Evolutionary conservation across 1,284 basidiomycete genomes (phyloP).

Genomic region (Exobasidium cylindrosporum): DNA sequence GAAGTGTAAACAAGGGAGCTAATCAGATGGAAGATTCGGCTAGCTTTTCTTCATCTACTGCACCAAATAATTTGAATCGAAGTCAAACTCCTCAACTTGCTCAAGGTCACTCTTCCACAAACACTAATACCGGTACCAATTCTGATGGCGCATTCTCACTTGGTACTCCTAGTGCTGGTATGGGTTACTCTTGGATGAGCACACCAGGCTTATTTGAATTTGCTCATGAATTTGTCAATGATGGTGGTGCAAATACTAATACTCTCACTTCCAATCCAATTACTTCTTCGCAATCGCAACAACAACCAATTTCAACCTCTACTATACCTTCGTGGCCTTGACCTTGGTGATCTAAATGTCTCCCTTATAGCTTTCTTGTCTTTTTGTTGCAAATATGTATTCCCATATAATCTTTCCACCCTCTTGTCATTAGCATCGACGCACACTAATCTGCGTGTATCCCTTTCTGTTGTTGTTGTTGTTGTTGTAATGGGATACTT

Average conservation of each 20-base stretch:
- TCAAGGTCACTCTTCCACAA: not conserved
- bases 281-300: too few species aligned
- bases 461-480: too few species aligned
- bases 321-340: too few species aligned
- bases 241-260: not conserved
- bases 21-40: too few species aligned
- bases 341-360: too few species aligned
- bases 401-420: not conserved
- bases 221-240: constrained; percentile 9
- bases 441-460: too few species aligned
- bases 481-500: too few species aligned
- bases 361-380: not conserved
- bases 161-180: constrained; percentile 35
- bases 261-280: not conserved
- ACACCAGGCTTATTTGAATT: constrained; percentile 12
- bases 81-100: not conserved
- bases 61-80: too few species aligned
- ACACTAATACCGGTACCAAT: not conserved
- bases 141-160: constrained; percentile 14
- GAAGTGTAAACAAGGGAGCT: not conserved
- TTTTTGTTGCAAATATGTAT: not conserved
- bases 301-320: too few species aligned
- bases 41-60: not conserved
- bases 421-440: not conserved
- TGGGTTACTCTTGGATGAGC: constrained; percentile 22